phyloP scores from a whole-genome alignment of 1,139 yeast species.

The Hyphopichia burtonii region DNA sequence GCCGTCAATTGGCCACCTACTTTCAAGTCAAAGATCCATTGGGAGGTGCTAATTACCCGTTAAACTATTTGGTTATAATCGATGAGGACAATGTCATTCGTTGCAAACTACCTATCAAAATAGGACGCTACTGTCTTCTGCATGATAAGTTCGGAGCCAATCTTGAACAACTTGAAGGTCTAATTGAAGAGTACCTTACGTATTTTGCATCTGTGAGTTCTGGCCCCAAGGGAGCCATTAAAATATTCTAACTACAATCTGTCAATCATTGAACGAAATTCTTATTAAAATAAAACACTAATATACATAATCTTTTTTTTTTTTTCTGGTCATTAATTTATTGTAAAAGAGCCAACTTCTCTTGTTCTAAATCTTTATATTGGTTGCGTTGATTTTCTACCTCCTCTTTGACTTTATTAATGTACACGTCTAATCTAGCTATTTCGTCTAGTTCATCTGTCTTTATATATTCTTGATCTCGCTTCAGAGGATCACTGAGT shows the following conservation, averaged over 20 bases:
- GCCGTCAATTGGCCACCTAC: slow-evolving; percentile 21
- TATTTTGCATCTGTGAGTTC: slow-evolving; percentile 8
- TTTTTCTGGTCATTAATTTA: slow-evolving; percentile 8
- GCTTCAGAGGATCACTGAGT: slow-evolving; percentile 41
- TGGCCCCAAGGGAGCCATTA: background rate
- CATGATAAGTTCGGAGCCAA: slow-evolving; percentile 21
- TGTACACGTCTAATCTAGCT: slow-evolving; percentile 67
- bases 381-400: slow-evolving; percentile 52
- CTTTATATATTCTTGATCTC: slow-evolving; percentile 44
- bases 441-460: slow-evolving; percentile 73
- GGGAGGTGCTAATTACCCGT: slow-evolving; percentile 53
- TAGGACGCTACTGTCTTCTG: slow-evolving; percentile 14
- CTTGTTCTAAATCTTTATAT: slow-evolving; percentile 52
- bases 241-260: background rate
- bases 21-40: slow-evolving; percentile 42
- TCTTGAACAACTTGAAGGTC: slow-evolving; percentile 16
- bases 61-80: slow-evolving; percentile 38
- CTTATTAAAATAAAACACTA: background rate
- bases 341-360: slow-evolving; percentile 41
- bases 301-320: background rate
- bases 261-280: background rate
- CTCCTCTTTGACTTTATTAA: slow-evolving; percentile 59
- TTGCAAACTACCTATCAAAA: slow-evolving; percentile 22
- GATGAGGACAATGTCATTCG: slow-evolving; percentile 22
- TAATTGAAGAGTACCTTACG: slow-evolving; percentile 18